phyloP scores from a whole-genome alignment of 352 stramenopile species.

The Albugo laibachii region DNA sequence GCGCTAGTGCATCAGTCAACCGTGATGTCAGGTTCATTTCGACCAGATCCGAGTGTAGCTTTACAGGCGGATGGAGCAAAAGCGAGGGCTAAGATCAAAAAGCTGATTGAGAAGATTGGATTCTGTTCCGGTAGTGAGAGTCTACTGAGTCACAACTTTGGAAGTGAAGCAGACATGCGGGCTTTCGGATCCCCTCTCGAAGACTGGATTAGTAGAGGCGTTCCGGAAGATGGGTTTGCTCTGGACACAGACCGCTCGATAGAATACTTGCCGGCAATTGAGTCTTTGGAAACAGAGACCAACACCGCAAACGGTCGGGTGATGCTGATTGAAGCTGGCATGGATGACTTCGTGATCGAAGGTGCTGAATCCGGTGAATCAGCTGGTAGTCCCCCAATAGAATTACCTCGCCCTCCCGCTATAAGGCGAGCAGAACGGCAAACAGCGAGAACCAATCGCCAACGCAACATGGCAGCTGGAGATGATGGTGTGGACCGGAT shows the following conservation, averaged over 20 bases:
- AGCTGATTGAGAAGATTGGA: slow-evolving; percentile 74
- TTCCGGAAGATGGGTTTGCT: slow-evolving; percentile 24
- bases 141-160: no score
- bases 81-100: slow-evolving; percentile 34
- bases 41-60: slow-evolving; percentile 43
- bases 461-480: no score
- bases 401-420: no score
- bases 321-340: no score
- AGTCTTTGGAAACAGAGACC: no score
- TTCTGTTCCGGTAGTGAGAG: slow-evolving; percentile 36
- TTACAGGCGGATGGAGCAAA: slow-evolving; percentile 25
- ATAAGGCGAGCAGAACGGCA: no score
- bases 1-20: slow-evolving; percentile 78
- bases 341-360: no score
- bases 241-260: slow-evolving; percentile 23
- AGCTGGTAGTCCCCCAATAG: no score
- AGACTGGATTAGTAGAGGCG: slow-evolving; percentile 44
- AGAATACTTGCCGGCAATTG: neutral
- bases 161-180: slow-evolving; percentile 10
- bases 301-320: no score
- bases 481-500: no score
- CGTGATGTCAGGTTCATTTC: slow-evolving; percentile 52
- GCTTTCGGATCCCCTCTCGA: slow-evolving; percentile 35
- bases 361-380: no score
- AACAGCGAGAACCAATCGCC: no score